A percentile compares a stretch with the other conserved stretches of the same genome.
Conservation (phyloP, 2,329 filamentous ascomycete species). For the Paecilomyces sp. region DNA sequence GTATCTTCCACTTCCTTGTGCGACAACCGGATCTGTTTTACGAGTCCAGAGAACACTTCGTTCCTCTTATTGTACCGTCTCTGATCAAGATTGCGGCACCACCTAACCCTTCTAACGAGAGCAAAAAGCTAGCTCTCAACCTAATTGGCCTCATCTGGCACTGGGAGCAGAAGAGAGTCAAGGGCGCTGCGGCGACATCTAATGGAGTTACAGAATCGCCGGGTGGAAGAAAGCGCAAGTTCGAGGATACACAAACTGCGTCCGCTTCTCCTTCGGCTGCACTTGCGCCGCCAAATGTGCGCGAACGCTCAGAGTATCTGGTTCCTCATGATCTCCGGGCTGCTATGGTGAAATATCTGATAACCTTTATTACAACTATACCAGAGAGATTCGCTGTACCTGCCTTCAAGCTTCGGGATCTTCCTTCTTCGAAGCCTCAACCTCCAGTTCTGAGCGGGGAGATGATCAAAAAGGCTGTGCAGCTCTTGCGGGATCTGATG, state of each 20-base stretch:
- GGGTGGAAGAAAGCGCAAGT: conserved; percentile 64
- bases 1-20: conserved; percentile 95
- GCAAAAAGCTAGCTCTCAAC: conserved; percentile 82
- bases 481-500: conserved; percentile 74
- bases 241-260: conserved; percentile 56
- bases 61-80: conserved; percentile 79
- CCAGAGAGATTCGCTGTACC: conserved; percentile 77
- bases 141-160: conserved; percentile 85
- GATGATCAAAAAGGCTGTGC: conserved; percentile 76
- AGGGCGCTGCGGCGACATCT: conserved; percentile 42
- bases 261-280: conserved; percentile 50
- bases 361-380: conserved; percentile 87
- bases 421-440: conserved; percentile 39
- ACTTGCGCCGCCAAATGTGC: conserved; percentile 33
- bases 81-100: conserved; percentile 76
- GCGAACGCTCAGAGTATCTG: conserved; percentile 58
- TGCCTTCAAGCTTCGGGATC: conserved; percentile 59
- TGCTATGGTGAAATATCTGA: conserved; percentile 87
- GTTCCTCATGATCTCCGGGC: conserved; percentile 61
- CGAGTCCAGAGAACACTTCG: conserved; percentile 86
- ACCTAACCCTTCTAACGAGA: conserved; percentile 80
- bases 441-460: conserved; percentile 58
- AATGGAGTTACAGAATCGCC: conserved; percentile 59
- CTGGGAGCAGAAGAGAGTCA: conserved; percentile 82
- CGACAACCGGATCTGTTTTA: conserved; percentile 91